phyloP scores from a whole-genome alignment of 257 asterid species.

The Lycium barbarum region DNA sequence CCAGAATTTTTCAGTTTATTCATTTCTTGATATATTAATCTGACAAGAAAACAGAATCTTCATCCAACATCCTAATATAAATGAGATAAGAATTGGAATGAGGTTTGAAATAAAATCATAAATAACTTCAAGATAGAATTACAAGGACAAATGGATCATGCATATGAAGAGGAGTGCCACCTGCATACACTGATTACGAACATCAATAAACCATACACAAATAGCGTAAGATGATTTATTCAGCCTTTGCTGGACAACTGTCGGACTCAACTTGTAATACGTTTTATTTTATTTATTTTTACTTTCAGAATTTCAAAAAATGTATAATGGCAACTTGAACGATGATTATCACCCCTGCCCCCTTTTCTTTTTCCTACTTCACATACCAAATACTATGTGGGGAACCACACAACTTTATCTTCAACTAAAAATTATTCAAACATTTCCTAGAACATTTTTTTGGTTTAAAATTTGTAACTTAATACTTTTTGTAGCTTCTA shows the following conservation, averaged over 20 bases:
- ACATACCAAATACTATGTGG: neutral
- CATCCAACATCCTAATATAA: neutral
- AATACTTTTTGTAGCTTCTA: neutral
- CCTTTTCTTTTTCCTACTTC: neutral
- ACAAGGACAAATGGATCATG: neutral
- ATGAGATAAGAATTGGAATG: neutral
- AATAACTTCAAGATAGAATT: neutral
- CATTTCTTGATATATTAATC: slow-evolving; percentile 9
- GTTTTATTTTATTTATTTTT: neutral
- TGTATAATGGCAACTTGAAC: neutral
- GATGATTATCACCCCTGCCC: neutral
- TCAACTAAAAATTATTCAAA: neutral
- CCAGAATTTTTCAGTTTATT: neutral
- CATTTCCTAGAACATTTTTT: neutral
- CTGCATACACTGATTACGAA: neutral
- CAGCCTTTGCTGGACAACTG: neutral
- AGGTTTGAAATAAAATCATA: neutral
- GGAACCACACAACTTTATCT: neutral
- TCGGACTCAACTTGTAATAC: neutral
- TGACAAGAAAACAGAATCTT: slow-evolving; percentile 13
- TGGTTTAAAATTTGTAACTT: neutral
- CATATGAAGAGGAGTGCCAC: neutral
- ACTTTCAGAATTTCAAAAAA: neutral
- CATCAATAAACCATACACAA: neutral
- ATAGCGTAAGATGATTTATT: slow-evolving; percentile 3